Percentiles rank a stretch among this genome's conserved stretches.
phyloP scores from a whole-genome alignment of 2,329 filamentous ascomycete species.

The Penicillium digitatum region DNA sequence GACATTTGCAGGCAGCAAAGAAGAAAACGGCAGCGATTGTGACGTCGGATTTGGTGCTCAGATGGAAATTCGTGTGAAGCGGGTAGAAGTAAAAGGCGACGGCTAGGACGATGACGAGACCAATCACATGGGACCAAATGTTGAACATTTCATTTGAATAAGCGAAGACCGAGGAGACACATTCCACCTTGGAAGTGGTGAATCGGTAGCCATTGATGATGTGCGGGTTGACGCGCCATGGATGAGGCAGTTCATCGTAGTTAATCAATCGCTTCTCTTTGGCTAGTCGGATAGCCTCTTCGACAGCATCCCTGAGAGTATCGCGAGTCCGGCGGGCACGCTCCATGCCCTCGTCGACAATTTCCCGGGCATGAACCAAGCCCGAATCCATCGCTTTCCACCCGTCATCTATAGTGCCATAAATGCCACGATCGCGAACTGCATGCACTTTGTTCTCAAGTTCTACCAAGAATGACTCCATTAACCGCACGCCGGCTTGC shows the following conservation, averaged over 20 bases:
- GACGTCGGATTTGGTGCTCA: conserved; percentile 82
- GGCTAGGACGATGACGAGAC: conserved; percentile 79
- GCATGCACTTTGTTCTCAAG: conserved; percentile 80
- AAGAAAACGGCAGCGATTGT: conserved; percentile 93
- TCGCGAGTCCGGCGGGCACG: conserved; percentile 78
- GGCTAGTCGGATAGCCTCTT: conserved; percentile 69
- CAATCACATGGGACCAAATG: conserved; percentile 94
- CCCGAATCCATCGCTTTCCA: conserved; percentile 77
- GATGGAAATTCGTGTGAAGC: conserved; percentile 75
- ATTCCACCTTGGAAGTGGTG: conserved; percentile 83
- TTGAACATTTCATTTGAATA: conserved; percentile 93
- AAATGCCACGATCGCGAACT: conserved; percentile 70
- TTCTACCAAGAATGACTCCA: conserved; percentile 80
- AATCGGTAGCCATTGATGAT: conserved; percentile 92
- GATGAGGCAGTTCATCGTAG: conserved; percentile 85
- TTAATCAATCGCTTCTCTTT: conserved; percentile 76
- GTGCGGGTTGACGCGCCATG: conserved; percentile 93
- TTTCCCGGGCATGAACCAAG: conserved; percentile 67
- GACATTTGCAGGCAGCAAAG: conserved; percentile 88
- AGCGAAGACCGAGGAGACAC: conserved; percentile 75
- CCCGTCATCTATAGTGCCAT: conserved; percentile 73
- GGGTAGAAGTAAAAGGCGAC: conserved; percentile 97
- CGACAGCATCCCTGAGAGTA: conserved; percentile 77
- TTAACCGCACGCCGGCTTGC: conserved; percentile 75
- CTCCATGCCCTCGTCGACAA: conserved; percentile 76